Conservation (phyloP, 2,329 filamentous ascomycete genomes). For the Monilinia polystroma region DNA sequence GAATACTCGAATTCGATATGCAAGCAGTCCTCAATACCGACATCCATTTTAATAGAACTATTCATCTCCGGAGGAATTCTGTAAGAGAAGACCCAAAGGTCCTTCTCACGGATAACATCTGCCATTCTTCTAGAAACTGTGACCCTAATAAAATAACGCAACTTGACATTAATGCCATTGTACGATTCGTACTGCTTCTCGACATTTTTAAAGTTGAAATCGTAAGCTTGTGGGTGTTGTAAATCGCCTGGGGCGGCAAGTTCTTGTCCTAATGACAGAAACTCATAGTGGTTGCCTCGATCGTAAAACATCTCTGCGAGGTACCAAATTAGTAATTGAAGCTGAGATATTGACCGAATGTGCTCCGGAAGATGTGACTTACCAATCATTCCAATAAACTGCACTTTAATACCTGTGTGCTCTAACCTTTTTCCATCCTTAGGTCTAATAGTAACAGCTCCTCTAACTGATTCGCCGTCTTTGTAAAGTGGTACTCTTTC, state of each 20-base stretch:
- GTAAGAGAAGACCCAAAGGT: slow-evolving; percentile 99
- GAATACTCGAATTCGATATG: slow-evolving; percentile 99
- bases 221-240: slow-evolving; percentile 96
- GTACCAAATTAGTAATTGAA: slow-evolving; percentile 6
- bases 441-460: slow-evolving; percentile 87
- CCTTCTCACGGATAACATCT: slow-evolving; percentile 97
- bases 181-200: slow-evolving; percentile 99
- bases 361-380: slow-evolving; percentile 36
- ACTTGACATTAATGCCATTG: slow-evolving; percentile 98
- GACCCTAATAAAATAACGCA: slow-evolving; percentile 96
- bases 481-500: slow-evolving; percentile 97
- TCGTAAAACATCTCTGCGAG: slow-evolving; percentile 98
- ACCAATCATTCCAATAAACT: slow-evolving; percentile 99
- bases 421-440: slow-evolving; percentile 98
- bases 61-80: slow-evolving; percentile 97
- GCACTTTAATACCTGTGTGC: slow-evolving; percentile 98
- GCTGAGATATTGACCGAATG: neutral
- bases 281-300: slow-evolving; percentile 98
- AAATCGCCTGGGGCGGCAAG: slow-evolving; percentile 95
- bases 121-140: slow-evolving; percentile 96
- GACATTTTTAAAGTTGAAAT: slow-evolving; percentile 99
- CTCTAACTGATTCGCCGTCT: slow-evolving; percentile 97
- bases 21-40: slow-evolving; percentile 97
- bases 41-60: slow-evolving; percentile 99
- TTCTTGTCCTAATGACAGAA: slow-evolving; percentile 94